A percentile compares a stretch with the other conserved stretches of the same genome.
Conservation (phyloP, 768 basidiomycete species). For the Amanita exitialis region DNA sequence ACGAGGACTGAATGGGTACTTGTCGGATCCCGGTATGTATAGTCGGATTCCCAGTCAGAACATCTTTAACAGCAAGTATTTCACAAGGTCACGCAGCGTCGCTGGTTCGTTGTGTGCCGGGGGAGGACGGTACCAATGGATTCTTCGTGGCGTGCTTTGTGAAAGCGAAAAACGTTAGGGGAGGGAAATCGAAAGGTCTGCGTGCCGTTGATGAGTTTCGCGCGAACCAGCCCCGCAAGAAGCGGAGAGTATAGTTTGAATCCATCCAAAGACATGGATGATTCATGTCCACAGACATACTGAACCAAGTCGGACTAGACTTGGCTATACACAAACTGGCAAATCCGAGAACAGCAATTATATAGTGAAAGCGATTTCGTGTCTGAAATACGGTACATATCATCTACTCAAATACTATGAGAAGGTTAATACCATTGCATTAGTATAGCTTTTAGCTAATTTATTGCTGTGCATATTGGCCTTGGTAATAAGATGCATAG, state of each 20-base stretch:
- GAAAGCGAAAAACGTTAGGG: slow-evolving; percentile 17
- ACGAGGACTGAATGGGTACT: slow-evolving; percentile 61
- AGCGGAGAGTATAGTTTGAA: slow-evolving; percentile 15
- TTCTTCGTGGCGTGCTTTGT: slow-evolving; percentile 98
- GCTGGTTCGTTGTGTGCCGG: slow-evolving; percentile 64
- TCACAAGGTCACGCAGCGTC: slow-evolving; percentile 43
- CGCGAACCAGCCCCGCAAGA: slow-evolving; percentile 8
- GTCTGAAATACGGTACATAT: slow-evolving; percentile 6
- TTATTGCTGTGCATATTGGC: slow-evolving; percentile 77
- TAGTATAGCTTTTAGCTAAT: slow-evolving; percentile 13
- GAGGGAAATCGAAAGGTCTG: slow-evolving; percentile 5
- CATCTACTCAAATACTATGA: neutral
- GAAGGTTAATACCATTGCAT: slow-evolving; percentile 2
- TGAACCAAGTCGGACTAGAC: slow-evolving; percentile 1
- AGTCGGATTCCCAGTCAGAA: neutral
- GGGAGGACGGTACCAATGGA: slow-evolving; percentile 86
- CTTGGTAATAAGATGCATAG: slow-evolving; percentile 84
- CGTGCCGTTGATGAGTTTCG: slow-evolving; percentile 9
- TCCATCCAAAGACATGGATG: slow-evolving; percentile 6
- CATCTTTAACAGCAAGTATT: neutral
- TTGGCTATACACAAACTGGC: slow-evolving; percentile 11
- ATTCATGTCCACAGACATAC: neutral
- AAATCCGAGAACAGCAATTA: neutral
- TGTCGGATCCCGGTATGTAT: slow-evolving; percentile 41
- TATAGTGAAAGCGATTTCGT: neutral